A percentile compares a stretch with the other conserved stretches of the same genome.
phyloP scores from a whole-genome alignment of 129 eudicot species.

The Helichrysum umbraculigerum region DNA sequence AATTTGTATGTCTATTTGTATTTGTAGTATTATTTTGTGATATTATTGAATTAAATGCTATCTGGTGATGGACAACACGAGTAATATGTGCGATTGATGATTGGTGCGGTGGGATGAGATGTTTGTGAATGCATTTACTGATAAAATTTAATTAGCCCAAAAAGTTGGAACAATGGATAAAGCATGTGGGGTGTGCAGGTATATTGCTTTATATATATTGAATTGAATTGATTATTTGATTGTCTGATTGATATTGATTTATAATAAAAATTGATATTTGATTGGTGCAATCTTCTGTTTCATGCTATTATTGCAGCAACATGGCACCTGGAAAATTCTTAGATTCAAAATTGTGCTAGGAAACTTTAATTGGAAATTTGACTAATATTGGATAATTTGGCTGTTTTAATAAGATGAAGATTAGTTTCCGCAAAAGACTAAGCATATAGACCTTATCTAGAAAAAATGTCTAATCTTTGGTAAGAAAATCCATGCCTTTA shows the following conservation, averaged over 20 bases:
- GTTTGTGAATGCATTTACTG: constrained; percentile 31
- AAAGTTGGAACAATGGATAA: neutral
- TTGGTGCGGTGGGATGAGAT: constrained; percentile 8
- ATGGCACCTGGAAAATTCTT: no score
- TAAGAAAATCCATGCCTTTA: neutral
- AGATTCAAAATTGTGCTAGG: constrained; percentile 3
- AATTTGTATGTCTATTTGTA: neutral
- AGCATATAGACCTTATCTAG: neutral
- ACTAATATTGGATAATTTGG: neutral
- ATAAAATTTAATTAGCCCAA: neutral
- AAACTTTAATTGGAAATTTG: neutral
- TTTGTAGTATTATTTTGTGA: neutral
- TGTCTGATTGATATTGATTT: no score
- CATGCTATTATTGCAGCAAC: constrained; percentile 23
- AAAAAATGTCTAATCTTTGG: neutral
- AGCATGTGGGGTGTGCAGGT: neutral
- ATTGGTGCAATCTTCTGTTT: neutral
- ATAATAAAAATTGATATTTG: no score
- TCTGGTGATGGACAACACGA: constrained; percentile 7
- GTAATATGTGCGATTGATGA: constrained; percentile 20
- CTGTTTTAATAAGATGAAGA: neutral
- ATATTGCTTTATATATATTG: neutral
- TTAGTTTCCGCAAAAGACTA: constrained; percentile 14
- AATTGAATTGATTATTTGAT: no score
- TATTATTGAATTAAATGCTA: neutral